Base-by-base conservation (phyloP, 2,329 filamentous ascomycete genomes). In the Fusarium equiseti region DNA sequence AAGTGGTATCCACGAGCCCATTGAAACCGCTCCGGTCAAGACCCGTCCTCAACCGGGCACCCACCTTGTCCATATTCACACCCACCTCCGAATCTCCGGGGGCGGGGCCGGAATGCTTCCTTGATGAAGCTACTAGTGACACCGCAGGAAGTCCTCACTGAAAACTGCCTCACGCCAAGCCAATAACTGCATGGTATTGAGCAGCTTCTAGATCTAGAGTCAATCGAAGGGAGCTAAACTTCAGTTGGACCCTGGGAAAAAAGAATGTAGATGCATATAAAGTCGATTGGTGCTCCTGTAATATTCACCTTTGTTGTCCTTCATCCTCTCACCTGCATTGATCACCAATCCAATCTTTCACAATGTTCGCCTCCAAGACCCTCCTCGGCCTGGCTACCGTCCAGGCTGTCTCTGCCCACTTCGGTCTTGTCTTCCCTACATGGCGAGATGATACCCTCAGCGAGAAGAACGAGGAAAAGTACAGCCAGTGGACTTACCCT, bases 401-500 rank as follows among this genome's bases (percentile, higher is more conserved):
- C 22, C 78, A 80, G 44, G 73, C 82, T 31, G 82, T 78, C 38
- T 75, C 80, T 24, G 86, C 85, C 43, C 86, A 88, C 76, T 88
- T 86, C 75, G 77, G 77, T 43, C 74, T 88, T 59, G 72, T 75
- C 15, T 86, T 84, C 73, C 86, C 86, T 6, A 51, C 75, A 4
- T 86, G 84, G 85, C 82, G 86, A 63, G 81, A 79, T 61, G 81
- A 87, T 74, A 85, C 83, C 0, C 81, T 88, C 43, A 70, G 75
- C 24, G 71, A 77, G 22, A 78, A 75, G 61, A 77, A 77, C 31
- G 80, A 79, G 59, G 75, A 75, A 16, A 75, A 77, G 59, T 87
- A 84, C 78, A 83, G 79, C 54, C 85, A 88, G 74, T 87, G 82
- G 81, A 71, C 63, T 3, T 84, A 84, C 63, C 86, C 86, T n/a